Evolutionary conservation across 2,329 filamentous ascomycete species (phyloP), one percentile per base, ranked within the genome.

Genomic region (Aspergillus spinulosporus): DNA sequence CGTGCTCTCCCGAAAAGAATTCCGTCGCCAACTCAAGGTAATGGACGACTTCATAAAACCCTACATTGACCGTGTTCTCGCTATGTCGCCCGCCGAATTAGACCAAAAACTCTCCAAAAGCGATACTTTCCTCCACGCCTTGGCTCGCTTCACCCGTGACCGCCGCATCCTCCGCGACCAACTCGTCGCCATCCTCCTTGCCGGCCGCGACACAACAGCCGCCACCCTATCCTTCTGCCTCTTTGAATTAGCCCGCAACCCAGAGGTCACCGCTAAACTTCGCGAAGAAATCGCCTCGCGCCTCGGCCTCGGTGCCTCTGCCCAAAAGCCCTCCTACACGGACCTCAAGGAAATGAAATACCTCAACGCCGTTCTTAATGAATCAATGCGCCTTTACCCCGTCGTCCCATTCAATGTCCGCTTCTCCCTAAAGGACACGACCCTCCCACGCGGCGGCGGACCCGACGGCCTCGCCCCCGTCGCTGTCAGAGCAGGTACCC

Each of bases 271-370:
- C 3, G 71, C 77, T 51, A 89, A 85, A 69, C 80, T 97, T 49
- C 85, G 92, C 26, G 73, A 77, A 26, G 91, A 96, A 72, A 91
- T 96, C 66, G 71, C 86, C 29, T 70, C 81, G 1, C 78, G 79
- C 0, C 82, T 96, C 3, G 92, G 92, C 1, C 72, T 82, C 5
- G 76, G 84, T 9, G 74, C 80, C 4, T 75, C 79, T 3, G 79
- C 78, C 7, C 64, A 61, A 9, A 74, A 72, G 49, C 73, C 72
- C 0, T 91, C 88, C 0, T 96, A 95, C 71, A 82, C 84, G 9
- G 84, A 96, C 68, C 80, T 96, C 57, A 96, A 96, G 78, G 82
- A 82, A 62, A 96, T 96, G 91, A 88, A 88, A 66, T 96, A 93
- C 71, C 83, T 94, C 12, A 79, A 75, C 47, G 75, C 87, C 64